phyloP scores from a whole-genome alignment of 73 alveolate genomes.

The Paramecium octaurelia region DNA sequence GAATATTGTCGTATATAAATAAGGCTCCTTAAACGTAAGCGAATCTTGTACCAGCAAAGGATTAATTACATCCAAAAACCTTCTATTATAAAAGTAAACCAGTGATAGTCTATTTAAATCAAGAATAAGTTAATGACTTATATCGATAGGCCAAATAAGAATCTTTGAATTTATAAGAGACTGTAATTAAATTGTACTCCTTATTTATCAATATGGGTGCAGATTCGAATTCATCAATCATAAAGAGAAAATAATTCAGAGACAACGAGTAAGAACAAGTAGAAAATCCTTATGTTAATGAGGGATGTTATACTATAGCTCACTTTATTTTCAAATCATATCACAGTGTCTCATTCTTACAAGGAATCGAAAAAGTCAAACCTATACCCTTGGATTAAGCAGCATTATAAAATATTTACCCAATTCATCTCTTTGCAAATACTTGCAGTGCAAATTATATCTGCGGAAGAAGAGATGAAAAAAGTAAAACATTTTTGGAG shows the following conservation, averaged over 20 bases:
- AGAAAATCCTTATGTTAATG: background rate
- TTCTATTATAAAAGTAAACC: background rate
- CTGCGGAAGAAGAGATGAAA: background rate
- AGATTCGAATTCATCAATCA: conserved; percentile 60
- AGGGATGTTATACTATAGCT: background rate
- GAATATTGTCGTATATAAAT: background rate
- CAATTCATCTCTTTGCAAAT: background rate
- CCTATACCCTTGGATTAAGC: background rate
- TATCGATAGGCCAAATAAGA: conserved; percentile 49
- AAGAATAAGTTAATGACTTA: conserved; percentile 39
- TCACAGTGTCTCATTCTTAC: background rate
- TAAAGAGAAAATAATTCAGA: conserved; percentile 65
- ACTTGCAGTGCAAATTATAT: background rate
- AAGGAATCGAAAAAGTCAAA: background rate
- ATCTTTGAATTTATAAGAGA: background rate
- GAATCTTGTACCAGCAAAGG: background rate
- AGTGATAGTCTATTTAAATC: background rate
- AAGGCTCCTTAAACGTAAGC: background rate
- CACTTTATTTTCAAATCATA: conserved; percentile 1
- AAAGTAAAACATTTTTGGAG: background rate
- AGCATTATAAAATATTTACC: background rate
- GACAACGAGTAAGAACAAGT: background rate
- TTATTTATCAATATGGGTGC: conserved; percentile 70
- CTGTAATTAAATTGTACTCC: conserved; percentile 59
- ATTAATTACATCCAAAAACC: background rate